Conservation (phyloP, 345 rosid species). For the Melaleuca alternifolia region DNA sequence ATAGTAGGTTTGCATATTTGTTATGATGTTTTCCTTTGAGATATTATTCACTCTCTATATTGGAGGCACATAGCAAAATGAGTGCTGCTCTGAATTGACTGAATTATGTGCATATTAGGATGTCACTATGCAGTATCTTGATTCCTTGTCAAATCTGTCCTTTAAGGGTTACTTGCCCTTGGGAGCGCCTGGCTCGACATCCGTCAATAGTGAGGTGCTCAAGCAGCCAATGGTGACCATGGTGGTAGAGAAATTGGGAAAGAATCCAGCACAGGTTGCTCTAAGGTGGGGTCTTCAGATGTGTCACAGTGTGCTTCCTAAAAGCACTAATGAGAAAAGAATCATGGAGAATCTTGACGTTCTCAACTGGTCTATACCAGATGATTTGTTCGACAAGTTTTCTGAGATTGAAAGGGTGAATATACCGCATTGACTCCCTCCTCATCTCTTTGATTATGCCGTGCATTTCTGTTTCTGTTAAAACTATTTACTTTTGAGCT, state of each 20-base stretch:
- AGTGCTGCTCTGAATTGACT: background rate
- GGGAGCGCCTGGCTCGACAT: constrained; percentile 74
- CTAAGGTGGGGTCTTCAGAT: constrained; percentile 82
- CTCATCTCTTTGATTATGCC: background rate
- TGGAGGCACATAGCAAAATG: background rate
- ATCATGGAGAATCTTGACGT: no score
- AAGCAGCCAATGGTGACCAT: constrained; percentile 30
- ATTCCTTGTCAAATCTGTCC: background rate
- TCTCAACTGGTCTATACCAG: no score
- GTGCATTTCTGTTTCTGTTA: background rate
- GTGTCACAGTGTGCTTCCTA: constrained; percentile 87
- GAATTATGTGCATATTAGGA: background rate
- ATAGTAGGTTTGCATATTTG: no score
- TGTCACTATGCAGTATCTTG: background rate
- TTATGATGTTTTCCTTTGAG: no score
- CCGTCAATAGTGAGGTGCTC: constrained; percentile 57
- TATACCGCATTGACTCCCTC: no score
- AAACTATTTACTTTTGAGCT: background rate
- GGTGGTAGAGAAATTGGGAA: constrained; percentile 67
- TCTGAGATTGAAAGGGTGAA: no score
- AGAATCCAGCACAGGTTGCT: constrained; percentile 83
- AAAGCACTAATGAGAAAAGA: constrained; percentile 60
- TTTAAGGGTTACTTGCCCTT: constrained; percentile 80
- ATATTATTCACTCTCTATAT: no score
- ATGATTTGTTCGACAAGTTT: no score